These are phyloP conservation scores for Trichosanthes cucumerina DNA, from an alignment of 306 rosid genomes.

Conservation along the genomic window DNA sequence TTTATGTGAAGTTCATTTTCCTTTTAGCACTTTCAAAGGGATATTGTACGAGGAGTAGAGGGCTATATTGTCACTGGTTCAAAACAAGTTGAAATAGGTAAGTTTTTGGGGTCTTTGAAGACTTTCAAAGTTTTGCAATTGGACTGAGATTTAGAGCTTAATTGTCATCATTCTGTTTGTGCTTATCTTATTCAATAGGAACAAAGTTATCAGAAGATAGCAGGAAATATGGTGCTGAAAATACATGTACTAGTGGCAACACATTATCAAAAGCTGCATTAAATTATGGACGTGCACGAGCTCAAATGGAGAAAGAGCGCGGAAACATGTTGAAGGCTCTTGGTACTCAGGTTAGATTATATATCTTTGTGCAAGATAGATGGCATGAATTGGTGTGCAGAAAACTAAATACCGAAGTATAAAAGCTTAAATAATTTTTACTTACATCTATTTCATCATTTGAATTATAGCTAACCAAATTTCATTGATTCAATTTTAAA, in stretches of 20 bases:
- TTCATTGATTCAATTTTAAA: neutral
- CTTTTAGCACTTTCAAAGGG: conserved; percentile 93
- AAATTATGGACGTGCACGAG: conserved; percentile 71
- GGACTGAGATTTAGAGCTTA: neutral
- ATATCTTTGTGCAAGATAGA: neutral
- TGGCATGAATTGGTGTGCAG: neutral
- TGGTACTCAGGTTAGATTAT: conserved; percentile 72
- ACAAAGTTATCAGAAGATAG: conserved; percentile 94
- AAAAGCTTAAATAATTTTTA: neutral
- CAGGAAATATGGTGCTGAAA: conserved; percentile 89
- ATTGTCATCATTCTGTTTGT: conserved; percentile 12
- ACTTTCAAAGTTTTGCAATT: neutral
- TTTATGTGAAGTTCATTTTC: conserved; percentile 10
- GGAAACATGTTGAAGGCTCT: conserved; percentile 82
- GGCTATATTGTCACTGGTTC: conserved; percentile 94
- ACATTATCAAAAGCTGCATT: conserved; percentile 76
- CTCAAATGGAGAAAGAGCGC: conserved; percentile 93
- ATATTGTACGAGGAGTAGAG: conserved; percentile 93
- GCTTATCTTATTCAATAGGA: conserved; percentile 43
- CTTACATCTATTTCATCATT: neutral
- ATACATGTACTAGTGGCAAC: conserved; percentile 88
- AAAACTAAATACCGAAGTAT: neutral
- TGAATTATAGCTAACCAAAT: neutral
- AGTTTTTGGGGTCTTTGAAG: conserved; percentile 8
- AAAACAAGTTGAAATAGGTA: conserved; percentile 93